These are phyloP conservation scores for Solanum aculeatissimum DNA, from an alignment of 305 asterid genomes.

Conservation along the genomic window DNA sequence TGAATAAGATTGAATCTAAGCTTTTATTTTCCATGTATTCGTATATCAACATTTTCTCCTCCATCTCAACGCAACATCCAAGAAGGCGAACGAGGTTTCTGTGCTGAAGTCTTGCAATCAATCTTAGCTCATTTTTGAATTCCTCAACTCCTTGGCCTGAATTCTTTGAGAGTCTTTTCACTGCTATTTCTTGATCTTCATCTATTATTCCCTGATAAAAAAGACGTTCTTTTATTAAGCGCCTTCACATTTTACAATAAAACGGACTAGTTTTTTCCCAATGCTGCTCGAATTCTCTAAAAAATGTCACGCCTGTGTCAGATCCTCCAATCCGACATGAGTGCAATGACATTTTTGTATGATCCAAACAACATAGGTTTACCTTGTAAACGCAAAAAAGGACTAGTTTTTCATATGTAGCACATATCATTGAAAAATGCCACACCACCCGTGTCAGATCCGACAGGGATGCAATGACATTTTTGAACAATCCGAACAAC, in stretches of 20 bases:
- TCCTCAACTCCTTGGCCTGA: conserved; percentile 85
- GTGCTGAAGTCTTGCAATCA: conserved; percentile 80
- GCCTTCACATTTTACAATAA: neutral
- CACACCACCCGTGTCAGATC: neutral
- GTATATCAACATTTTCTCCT: conserved; percentile 73
- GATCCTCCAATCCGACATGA: neutral
- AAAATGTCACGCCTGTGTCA: neutral
- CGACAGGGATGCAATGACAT: neutral
- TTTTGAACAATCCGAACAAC: neutral
- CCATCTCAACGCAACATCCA: conserved; percentile 74
- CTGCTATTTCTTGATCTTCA: conserved; percentile 74
- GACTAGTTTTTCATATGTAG: neutral
- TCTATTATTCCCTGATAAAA: conserved; percentile 43
- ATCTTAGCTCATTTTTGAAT: conserved; percentile 74
- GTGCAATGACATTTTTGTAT: neutral
- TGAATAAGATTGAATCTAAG: conserved; percentile 66
- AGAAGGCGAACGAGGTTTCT: conserved; percentile 75
- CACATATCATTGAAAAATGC: neutral
- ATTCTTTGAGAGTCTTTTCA: conserved; percentile 69
- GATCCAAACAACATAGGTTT: neutral
- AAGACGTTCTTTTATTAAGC: too few species aligned
- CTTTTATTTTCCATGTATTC: conserved; percentile 87
- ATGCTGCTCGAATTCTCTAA: neutral
- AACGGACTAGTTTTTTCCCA: neutral
- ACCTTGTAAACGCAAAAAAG: conserved; percentile 55